Percentiles rank a stretch among this genome's conserved stretches.
phyloP scores from a whole-genome alignment of 495 filamentous ascomycete species.

The Glarea lozoyensis region DNA sequence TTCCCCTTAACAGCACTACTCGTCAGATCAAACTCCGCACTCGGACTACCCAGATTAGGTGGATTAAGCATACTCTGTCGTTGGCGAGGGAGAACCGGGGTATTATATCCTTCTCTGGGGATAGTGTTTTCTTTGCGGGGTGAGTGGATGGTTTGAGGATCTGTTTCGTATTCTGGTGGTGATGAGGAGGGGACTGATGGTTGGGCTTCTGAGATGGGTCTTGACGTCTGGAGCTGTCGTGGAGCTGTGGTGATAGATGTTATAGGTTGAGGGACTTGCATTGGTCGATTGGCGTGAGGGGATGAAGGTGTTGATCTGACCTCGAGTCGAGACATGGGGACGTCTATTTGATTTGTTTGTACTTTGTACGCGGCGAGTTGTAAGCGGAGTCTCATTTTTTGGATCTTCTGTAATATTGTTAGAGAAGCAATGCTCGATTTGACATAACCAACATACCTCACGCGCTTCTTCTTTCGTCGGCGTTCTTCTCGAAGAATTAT shows the following conservation, averaged over 20 bases:
- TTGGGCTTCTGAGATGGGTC: neutral
- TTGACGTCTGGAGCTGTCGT: neutral
- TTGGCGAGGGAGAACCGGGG: constrained; percentile 11
- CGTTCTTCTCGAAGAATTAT: constrained; percentile 3
- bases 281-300: neutral
- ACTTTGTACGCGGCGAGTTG: constrained; percentile 45
- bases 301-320: constrained; percentile 8
- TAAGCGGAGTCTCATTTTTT: constrained; percentile 40
- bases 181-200: constrained; percentile 5
- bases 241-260: neutral
- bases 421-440: neutral
- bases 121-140: neutral
- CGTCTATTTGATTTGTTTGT: constrained; percentile 38
- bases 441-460: constrained; percentile 1
- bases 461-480: neutral
- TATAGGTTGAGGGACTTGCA: neutral
- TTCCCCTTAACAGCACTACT: constrained; percentile 12
- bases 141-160: neutral
- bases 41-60: neutral
- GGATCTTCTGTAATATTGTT: constrained; percentile 23
- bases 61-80: constrained; percentile 7
- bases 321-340: constrained; percentile 31
- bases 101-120: neutral
- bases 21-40: constrained; percentile 7
- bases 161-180: constrained; percentile 2